Percentiles rank a stretch among this genome's conserved stretches.
These are phyloP conservation scores for Seiridium cupressi DNA, from an alignment of 2,329 filamentous ascomycete species.

Conservation along the genomic window DNA sequence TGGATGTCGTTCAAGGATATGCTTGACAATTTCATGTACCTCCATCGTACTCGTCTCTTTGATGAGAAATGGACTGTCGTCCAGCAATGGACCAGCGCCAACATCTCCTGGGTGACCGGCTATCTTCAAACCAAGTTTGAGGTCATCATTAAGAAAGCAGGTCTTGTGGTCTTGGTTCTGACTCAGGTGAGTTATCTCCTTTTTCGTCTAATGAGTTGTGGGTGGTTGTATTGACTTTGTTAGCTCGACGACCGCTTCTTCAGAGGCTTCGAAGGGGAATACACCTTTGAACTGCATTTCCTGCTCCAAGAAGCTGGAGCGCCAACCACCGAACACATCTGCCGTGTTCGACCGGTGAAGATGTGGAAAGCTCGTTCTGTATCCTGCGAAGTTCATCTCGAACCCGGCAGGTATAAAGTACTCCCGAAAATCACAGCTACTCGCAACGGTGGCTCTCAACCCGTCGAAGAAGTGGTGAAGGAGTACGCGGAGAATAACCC, in stretches of 20 bases:
- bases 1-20: constrained; percentile 46
- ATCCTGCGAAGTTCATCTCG: constrained; percentile 69
- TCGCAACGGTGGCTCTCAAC: constrained; percentile 38
- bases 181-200: constrained; percentile 26
- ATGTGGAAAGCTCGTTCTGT: constrained; percentile 58
- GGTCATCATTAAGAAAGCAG: constrained; percentile 37
- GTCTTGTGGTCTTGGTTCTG: constrained; percentile 41
- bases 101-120: constrained; percentile 42
- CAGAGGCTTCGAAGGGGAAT: constrained; percentile 41
- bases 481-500: constrained; percentile 43
- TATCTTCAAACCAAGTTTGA: constrained; percentile 44
- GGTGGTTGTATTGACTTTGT: background rate
- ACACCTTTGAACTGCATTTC: constrained; percentile 41
- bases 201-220: background rate
- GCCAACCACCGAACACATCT: constrained; percentile 27
- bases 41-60: constrained; percentile 46
- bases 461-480: constrained; percentile 60
- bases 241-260: constrained; percentile 47
- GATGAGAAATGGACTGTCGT: constrained; percentile 43
- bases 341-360: constrained; percentile 30
- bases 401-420: constrained; percentile 66
- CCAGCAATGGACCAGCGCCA: constrained; percentile 41
- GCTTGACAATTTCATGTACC: constrained; percentile 40
- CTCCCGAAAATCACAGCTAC: constrained; percentile 65
- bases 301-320: constrained; percentile 33